These are phyloP conservation scores for Vishniacozyma victoriae DNA, from an alignment of 768 basidiomycete genomes.

Conservation along the genomic window DNA sequence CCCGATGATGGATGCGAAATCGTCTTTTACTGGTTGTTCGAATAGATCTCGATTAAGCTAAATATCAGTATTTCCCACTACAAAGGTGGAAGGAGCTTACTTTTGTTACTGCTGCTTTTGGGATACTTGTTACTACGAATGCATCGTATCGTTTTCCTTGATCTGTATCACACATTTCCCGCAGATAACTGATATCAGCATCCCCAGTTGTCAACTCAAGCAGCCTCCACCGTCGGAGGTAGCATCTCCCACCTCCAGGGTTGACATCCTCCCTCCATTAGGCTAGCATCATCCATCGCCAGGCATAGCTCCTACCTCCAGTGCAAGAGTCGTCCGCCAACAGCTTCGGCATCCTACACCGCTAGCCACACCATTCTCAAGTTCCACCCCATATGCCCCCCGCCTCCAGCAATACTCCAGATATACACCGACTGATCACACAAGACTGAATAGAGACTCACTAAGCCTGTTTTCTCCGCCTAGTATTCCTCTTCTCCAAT, in stretches of 20 bases:
- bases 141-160: conserved; percentile 34
- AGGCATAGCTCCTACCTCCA: neutral
- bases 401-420: conserved; percentile 4
- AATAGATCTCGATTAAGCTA: conserved; percentile 34
- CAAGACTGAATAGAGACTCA: too few relatives aligned
- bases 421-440: too few relatives aligned
- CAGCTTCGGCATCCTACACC: neutral
- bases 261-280: neutral
- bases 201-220: neutral
- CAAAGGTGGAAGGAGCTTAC: conserved; percentile 8
- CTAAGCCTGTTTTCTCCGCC: neutral
- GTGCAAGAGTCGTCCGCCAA: neutral
- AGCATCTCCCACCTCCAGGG: too few relatives aligned
- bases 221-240: too few relatives aligned
- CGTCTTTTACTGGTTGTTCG: conserved; percentile 23
- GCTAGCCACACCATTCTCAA: neutral
- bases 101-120: conserved; percentile 22
- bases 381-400: neutral
- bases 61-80: neutral
- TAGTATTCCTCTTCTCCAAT: neutral
- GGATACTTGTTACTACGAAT: conserved; percentile 20
- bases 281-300: neutral
- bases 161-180: conserved; percentile 24
- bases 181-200: conserved; percentile 17
- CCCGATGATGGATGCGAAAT: conserved; percentile 17